These are phyloP conservation scores for Mucor sp. DNA, from an alignment of 371 early-diverging fungal species.

Conservation along the genomic window DNA sequence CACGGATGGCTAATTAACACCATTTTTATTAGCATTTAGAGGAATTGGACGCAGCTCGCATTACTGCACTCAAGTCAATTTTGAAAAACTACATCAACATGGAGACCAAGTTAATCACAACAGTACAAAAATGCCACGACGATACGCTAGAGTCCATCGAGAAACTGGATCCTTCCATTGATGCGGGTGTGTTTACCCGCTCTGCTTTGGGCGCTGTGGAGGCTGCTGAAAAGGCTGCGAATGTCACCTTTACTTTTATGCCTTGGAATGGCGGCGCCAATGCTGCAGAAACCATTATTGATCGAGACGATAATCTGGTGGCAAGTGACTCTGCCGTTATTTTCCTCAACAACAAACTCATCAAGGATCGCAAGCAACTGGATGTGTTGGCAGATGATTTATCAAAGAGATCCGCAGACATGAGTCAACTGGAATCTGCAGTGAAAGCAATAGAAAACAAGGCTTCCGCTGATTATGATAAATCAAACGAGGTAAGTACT, in stretches of 20 bases:
- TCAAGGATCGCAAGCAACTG: conserved; percentile 56
- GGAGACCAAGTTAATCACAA: conserved; percentile 45
- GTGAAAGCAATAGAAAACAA: conserved; percentile 24
- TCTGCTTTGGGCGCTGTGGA: conserved; percentile 14
- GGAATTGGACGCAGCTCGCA: conserved; percentile 57
- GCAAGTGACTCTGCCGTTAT: conserved; percentile 57
- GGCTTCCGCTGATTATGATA: conserved; percentile 36
- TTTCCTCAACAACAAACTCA: conserved; percentile 64
- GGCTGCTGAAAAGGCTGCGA: conserved; percentile 22
- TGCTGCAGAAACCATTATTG: conserved; percentile 44
- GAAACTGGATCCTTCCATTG: conserved; percentile 51
- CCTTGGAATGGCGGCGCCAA: conserved; percentile 46
- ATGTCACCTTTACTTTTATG: conserved; percentile 34
- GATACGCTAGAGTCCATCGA: conserved; percentile 33
- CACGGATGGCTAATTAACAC: neutral
- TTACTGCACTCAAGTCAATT: conserved; percentile 47
- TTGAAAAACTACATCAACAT: conserved; percentile 49
- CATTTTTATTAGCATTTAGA: conserved; percentile 60
- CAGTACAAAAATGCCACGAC: conserved; percentile 44
- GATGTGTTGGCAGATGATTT: conserved; percentile 53
- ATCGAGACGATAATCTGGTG: conserved; percentile 49
- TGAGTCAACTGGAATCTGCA: conserved; percentile 21
- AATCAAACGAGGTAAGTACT: conserved; percentile 36
- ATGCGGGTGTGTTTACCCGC: conserved; percentile 55
- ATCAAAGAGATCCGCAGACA: conserved; percentile 27